A percentile compares a stretch with the other conserved stretches of the same genome.
These are phyloP conservation scores for Eleusine indica DNA, from an alignment of 176 grass and related monocot genomes.

Conservation along the genomic window DNA sequence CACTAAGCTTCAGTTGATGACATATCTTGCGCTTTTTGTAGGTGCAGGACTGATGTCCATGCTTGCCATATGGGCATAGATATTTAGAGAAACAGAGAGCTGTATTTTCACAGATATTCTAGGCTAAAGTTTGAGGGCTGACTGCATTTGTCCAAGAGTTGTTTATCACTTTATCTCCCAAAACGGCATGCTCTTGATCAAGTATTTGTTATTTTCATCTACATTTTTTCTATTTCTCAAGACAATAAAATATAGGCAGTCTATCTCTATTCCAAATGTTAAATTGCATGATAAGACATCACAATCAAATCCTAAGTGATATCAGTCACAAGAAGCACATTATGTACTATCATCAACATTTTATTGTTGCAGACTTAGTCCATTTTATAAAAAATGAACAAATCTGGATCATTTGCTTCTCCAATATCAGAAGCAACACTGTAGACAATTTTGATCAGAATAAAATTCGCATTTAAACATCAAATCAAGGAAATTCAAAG, in stretches of 20 bases:
- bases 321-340: constrained; percentile 5
- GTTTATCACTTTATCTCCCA: not conserved
- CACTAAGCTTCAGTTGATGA: constrained; percentile 73
- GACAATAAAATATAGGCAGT: constrained; percentile 8
- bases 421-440: constrained; percentile 34
- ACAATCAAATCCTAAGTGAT: not conserved
- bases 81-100: not conserved
- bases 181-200: constrained; percentile 29
- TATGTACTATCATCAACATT: not conserved
- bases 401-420: constrained; percentile 7
- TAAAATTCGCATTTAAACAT: not conserved
- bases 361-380: not conserved
- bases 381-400: not conserved
- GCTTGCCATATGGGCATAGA: constrained; percentile 91
- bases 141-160: constrained; percentile 31
- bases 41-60: constrained; percentile 88
- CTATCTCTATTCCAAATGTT: constrained; percentile 15
- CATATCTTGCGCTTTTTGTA: constrained; percentile 74
- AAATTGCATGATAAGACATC: constrained; percentile 1
- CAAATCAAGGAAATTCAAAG: not conserved
- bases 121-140: not conserved
- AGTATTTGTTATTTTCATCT: constrained; percentile 28
- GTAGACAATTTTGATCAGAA: constrained; percentile 2
- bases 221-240: constrained; percentile 22
- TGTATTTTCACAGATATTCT: constrained; percentile 1